These are phyloP conservation scores for Coemansia sp. DNA, from an alignment of 371 early-diverging fungal genomes.

Conservation along the genomic window DNA sequence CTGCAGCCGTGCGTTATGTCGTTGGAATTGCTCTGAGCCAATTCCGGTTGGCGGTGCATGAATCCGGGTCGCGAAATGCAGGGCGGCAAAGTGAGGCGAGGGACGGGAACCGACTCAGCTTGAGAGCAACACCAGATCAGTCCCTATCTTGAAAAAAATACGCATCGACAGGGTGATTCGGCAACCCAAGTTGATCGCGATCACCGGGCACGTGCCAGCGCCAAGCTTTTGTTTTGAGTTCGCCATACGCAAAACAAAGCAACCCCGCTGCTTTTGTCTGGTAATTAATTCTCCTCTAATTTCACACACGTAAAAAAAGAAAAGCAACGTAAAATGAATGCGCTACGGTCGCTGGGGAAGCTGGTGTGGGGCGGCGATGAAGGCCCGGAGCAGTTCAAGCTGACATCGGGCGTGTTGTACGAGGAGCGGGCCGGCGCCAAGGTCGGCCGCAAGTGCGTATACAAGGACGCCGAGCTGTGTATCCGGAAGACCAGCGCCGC, in stretches of 20 bases:
- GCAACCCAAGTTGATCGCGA: background rate
- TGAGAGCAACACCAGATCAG: too few relatives aligned
- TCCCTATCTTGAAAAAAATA: too few relatives aligned
- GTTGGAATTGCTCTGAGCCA: background rate
- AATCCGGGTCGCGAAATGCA: too few relatives aligned
- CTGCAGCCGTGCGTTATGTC: background rate
- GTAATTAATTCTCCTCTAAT: background rate
- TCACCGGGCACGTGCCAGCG: background rate
- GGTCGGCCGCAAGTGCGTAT: constrained; percentile 52
- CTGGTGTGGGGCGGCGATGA: constrained; percentile 57
- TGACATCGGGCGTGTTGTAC: constrained; percentile 60
- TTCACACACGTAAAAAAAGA: background rate
- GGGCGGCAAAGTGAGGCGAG: too few relatives aligned
- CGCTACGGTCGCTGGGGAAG: constrained; percentile 58
- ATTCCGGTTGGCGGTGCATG: too few relatives aligned
- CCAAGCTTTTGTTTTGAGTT: background rate
- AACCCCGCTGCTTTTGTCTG: background rate
- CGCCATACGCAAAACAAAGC: background rate
- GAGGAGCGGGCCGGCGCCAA: constrained; percentile 35
- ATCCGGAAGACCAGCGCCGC: constrained; percentile 59
- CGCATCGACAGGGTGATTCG: too few relatives aligned
- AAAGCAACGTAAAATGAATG: constrained; percentile 28
- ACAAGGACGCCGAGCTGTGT: constrained; percentile 59
- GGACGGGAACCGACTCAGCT: too few relatives aligned
- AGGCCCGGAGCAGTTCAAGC: constrained; percentile 55